phyloP scores from a whole-genome alignment of 176 grass and related monocot species.

The Bolboschoenus planiculmis region DNA sequence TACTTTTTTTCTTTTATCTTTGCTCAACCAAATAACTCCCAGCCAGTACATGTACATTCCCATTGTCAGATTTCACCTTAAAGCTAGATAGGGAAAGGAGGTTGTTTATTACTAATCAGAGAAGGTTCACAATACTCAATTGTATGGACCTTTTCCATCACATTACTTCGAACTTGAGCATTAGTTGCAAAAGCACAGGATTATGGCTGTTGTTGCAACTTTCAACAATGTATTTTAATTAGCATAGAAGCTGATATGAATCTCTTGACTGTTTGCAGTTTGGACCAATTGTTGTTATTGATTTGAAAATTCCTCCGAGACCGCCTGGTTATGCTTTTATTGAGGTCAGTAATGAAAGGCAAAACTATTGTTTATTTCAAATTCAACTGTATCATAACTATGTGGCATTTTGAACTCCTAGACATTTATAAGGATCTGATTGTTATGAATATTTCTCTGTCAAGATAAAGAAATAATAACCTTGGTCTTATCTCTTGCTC shows the following conservation, averaged over 20 bases:
- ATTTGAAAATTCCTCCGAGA: conserved; percentile 91
- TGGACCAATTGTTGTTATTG: conserved; percentile 87
- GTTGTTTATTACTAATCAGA: not conserved
- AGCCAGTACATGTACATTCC: not conserved
- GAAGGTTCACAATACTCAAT: not conserved
- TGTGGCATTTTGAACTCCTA: not conserved
- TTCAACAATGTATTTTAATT: not conserved
- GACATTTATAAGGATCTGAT: not conserved
- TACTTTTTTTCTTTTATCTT: not conserved
- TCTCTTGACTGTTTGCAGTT: conserved; percentile 37
- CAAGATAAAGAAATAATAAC: not conserved
- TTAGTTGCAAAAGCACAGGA: not conserved
- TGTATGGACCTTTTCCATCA: not conserved
- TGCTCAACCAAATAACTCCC: too few relatives aligned
- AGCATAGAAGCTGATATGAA: not conserved
- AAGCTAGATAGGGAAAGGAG: not conserved
- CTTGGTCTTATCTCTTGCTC: not conserved
- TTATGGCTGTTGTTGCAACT: not conserved
- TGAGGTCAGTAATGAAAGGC: conserved; percentile 42
- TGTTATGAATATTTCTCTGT: not conserved
- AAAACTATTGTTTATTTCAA: not conserved
- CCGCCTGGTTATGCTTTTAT: conserved; percentile 97
- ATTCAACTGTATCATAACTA: not conserved
- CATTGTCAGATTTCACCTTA: not conserved
- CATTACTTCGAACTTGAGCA: not conserved